Evolutionary conservation across 805 yeast species (phyloP), one percentile per base, ranked within the genome.

Genomic region (Zygosaccharomyces kombuchaensis): DNA sequence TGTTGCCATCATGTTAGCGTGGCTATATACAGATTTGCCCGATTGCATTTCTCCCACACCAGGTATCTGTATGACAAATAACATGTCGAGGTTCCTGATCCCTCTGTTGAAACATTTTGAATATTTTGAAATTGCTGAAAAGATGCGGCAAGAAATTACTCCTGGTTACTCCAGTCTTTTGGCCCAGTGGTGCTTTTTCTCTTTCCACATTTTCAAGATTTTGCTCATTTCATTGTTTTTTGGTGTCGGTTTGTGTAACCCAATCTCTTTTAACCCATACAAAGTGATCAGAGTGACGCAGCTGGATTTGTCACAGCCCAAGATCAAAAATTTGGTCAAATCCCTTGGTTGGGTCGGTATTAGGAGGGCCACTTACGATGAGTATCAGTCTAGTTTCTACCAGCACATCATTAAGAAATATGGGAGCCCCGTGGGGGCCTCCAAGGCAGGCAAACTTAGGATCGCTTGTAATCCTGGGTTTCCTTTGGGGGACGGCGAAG

Each of bases 1-100:
- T 32, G 43, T 46, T 3, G 23, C 38, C 1, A 43, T 66, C 2
- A 67, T 87, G 56, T 42, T 76, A 8, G 67, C 69, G 13, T 93
- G 99, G 98, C 75, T 93, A 48, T 93, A 90, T 66, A 82, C 96
- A 1, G 98, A 93, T 69, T 74, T 93, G 63, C 99, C 99, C 1
- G 96, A 88, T 60, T 76, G 73, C 56, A 71, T 88, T 44, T 78
- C 90, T 29, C 97, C 97, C 39, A 91, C 98, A 3, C 98, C 98
- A 0, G 96, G 96, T 19, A 75, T 81, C 46, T 84, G 90, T 53
- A 68, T 88, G 46, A 84, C 95, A 9, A 83, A 81, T 57, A 78
- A 80, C 54, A 46, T 80, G 22, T 67, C 76, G 5, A 67, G 59
- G 44, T 48, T 54, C 21, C 17, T 70, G 2, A 57, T 74, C 21